Evolutionary conservation across 805 yeast species (phyloP).

Genomic region (Saccharomycopsis vini): DNA sequence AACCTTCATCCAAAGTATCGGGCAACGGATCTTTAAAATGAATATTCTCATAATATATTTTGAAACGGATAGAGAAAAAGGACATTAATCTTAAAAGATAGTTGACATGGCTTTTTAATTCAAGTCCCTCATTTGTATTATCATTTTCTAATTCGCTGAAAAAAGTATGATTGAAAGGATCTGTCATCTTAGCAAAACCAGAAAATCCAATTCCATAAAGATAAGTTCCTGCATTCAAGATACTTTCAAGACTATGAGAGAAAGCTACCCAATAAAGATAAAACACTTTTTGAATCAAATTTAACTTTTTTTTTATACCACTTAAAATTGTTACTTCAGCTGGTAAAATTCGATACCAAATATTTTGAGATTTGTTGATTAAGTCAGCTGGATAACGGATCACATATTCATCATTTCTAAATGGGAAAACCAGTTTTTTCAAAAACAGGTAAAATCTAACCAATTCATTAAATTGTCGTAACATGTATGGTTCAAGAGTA

Average conservation of each 20-base stretch:
- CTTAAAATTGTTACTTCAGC: not conserved
- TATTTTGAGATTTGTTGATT: slow-evolving; percentile 9
- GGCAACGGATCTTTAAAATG: slow-evolving; percentile 15
- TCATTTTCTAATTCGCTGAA: slow-evolving; percentile 5
- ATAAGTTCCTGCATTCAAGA: slow-evolving; percentile 7
- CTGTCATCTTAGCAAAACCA: slow-evolving; percentile 8
- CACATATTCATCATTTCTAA: slow-evolving; percentile 3
- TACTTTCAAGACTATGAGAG: not conserved
- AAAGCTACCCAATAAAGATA: slow-evolving; percentile 11
- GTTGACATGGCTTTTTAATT: slow-evolving; percentile 7
- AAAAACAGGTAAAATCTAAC: slow-evolving; percentile 2
- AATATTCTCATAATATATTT: slow-evolving; percentile 13
- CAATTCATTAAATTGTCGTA: not conserved
- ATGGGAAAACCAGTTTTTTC: slow-evolving; percentile 7
- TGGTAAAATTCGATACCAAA: slow-evolving; percentile 12
- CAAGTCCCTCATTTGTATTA: not conserved
- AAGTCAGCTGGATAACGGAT: slow-evolving; percentile 12
- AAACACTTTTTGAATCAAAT: slow-evolving; percentile 6
- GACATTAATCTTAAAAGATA: slow-evolving; percentile 9
- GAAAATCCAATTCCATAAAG: slow-evolving; percentile 12
- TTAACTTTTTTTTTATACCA: not conserved
- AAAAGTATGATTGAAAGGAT: slow-evolving; percentile 1
- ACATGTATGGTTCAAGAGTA: not conserved
- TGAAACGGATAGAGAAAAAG: slow-evolving; percentile 7
- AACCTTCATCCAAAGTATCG: slow-evolving; percentile 4